These are phyloP conservation scores for Cyberlindnera galapagoensis DNA, from an alignment of 805 yeast genomes.

Conservation along the genomic window DNA sequence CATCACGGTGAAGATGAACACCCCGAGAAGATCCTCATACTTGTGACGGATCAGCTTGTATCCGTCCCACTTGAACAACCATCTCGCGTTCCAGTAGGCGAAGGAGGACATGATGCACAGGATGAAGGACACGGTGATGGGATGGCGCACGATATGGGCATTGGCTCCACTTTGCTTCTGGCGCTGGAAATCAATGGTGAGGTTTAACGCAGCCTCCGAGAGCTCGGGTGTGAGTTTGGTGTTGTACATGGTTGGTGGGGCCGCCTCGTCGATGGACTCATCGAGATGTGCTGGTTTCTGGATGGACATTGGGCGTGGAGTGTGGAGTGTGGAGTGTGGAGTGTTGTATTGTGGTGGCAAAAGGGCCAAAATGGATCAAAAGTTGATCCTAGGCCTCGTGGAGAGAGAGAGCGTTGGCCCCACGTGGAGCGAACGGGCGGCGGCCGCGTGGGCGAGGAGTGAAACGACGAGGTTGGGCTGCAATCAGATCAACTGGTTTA, in stretches of 20 bases:
- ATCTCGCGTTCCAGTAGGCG: conserved; percentile 13
- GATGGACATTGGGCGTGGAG: conserved; percentile 3
- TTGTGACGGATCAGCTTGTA: conserved; percentile 11
- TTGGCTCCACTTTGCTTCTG: conserved; percentile 23
- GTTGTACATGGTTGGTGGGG: conserved; percentile 46
- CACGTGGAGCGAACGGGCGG: too few species aligned
- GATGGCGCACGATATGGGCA: conserved; percentile 39
- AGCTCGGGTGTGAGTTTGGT: conserved; percentile 47
- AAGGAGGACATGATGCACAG: conserved; percentile 1
- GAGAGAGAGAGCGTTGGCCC: too few species aligned
- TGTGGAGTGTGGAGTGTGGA: too few species aligned
- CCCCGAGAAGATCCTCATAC: conserved; percentile 19
- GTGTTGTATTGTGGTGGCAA: too few species aligned
- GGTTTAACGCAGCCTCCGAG: conserved; percentile 52
- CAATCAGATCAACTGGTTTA: too few species aligned
- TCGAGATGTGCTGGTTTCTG: conserved; percentile 50
- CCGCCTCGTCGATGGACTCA: conserved; percentile 46
- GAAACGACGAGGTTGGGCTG: too few species aligned
- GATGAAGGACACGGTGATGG: conserved; percentile 29
- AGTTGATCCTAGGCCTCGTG: too few species aligned
- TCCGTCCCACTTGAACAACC: conserved; percentile 13
- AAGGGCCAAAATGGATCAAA: too few species aligned
- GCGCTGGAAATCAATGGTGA: conserved; percentile 51
- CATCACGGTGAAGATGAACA: conserved; percentile 34
- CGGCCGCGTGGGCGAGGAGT: too few species aligned